phyloP scores from a whole-genome alignment of 2,329 filamentous ascomycete species.

The Fusarium euwallaceae region DNA sequence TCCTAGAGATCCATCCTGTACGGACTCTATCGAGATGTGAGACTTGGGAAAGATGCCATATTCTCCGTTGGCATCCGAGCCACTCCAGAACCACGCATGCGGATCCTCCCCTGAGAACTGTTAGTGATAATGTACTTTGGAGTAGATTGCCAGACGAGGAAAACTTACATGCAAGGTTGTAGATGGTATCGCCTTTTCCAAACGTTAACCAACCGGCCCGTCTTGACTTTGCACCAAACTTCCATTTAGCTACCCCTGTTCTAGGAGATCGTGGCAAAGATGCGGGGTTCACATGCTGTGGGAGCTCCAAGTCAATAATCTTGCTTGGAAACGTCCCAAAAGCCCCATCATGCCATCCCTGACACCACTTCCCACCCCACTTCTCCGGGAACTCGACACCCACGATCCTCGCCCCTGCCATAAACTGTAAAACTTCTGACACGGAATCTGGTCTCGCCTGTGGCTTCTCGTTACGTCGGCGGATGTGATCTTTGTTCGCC shows the following conservation, averaged over 20 bases:
- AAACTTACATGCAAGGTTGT: conserved; percentile 56
- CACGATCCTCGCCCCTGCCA: conserved; percentile 50
- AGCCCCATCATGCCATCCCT: conserved; percentile 51
- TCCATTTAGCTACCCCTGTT: conserved; percentile 50
- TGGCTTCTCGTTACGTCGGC: conserved; percentile 51
- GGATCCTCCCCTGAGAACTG: conserved; percentile 35
- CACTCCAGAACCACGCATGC: conserved; percentile 55
- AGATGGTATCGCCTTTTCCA: conserved; percentile 64
- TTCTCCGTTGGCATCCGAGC: conserved; percentile 52
- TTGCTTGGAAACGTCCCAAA: conserved; percentile 42
- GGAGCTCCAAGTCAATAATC: conserved; percentile 44
- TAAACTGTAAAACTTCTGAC: conserved; percentile 55
- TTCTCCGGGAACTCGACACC: conserved; percentile 51
- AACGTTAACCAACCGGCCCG: conserved; percentile 45
- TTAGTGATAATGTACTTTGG: no score
- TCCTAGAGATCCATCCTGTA: conserved; percentile 22
- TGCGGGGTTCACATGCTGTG: conserved; percentile 37
- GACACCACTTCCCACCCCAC: conserved; percentile 53
- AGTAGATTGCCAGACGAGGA: background rate
- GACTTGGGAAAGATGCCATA: conserved; percentile 51
- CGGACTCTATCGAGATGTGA: conserved; percentile 23
- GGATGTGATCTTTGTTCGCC: conserved; percentile 52
- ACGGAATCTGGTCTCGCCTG: conserved; percentile 50
- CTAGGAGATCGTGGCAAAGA: conserved; percentile 29
- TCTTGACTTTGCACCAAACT: conserved; percentile 45